phyloP scores from a whole-genome alignment of 2,329 filamentous ascomycete species.

The Catunica adiposa region DNA sequence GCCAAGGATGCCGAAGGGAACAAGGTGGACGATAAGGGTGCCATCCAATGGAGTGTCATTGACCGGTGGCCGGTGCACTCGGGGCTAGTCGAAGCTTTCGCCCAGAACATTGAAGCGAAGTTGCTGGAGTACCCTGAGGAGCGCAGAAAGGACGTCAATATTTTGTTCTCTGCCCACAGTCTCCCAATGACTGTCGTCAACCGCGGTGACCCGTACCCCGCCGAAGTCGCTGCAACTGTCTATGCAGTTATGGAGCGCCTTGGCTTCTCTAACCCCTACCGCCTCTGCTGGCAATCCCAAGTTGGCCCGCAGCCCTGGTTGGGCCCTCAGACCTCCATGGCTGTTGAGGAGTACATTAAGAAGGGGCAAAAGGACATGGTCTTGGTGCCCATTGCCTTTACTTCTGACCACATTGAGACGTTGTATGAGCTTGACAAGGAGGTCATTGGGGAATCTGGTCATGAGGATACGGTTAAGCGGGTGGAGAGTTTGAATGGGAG shows the following conservation, averaged over 20 bases:
- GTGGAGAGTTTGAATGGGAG: conserved; percentile 86
- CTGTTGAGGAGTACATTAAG: conserved; percentile 74
- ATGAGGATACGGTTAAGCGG: conserved; percentile 67
- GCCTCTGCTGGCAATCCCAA: conserved; percentile 94
- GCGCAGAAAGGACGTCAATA: conserved; percentile 59
- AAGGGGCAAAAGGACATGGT: conserved; percentile 85
- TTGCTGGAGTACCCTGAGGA: conserved; percentile 72
- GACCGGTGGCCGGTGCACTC: conserved; percentile 91
- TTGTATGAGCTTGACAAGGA: conserved; percentile 87
- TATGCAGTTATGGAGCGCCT: conserved; percentile 91
- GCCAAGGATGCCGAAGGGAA: conserved; percentile 35
- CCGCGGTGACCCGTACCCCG: conserved; percentile 84
- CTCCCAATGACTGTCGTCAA: conserved; percentile 96
- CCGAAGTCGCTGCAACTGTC: conserved; percentile 89
- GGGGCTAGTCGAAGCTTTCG: conserved; percentile 81
- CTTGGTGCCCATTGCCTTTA: conserved; percentile 90
- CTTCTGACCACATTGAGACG: conserved; percentile 97
- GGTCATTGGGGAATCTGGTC: conserved; percentile 75
- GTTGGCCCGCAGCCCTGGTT: conserved; percentile 92
- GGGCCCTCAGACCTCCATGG: conserved; percentile 78
- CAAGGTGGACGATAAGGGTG: conserved; percentile 31
- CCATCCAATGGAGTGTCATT: conserved; percentile 92
- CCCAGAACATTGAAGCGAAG: conserved; percentile 76
- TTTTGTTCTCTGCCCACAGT: conserved; percentile 91
- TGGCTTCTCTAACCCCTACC: conserved; percentile 75